Evolutionary conservation across 768 basidiomycete species (phyloP).

Genomic region (Leucocoprinus birnbaumii): DNA sequence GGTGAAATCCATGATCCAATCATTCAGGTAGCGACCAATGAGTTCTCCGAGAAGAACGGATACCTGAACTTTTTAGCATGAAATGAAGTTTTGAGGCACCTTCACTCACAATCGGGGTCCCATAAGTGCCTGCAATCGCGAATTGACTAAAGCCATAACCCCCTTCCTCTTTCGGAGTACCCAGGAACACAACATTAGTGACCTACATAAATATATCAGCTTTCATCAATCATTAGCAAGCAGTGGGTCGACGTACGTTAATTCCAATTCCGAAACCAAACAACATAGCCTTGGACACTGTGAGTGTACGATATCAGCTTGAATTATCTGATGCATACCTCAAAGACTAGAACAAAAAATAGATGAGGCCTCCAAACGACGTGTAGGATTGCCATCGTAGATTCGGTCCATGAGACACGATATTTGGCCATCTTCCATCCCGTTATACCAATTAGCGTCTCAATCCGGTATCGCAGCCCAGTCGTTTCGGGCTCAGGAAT

Average conservation of each 20-base stretch:
- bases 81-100: conserved; percentile 20
- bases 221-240: too few species aligned
- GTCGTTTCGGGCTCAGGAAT: conserved; percentile 33
- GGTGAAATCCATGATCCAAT: conserved; percentile 26
- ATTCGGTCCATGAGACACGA: conserved; percentile 1
- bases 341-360: conserved; percentile 41
- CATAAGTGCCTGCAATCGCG: conserved; percentile 11
- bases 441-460: conserved; percentile 52
- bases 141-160: conserved; percentile 9
- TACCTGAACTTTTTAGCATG: conserved; percentile 27
- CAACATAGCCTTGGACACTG: conserved; percentile 41
- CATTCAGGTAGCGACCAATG: conserved; percentile 32
- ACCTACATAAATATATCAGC: conserved; percentile 39
- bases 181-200: conserved; percentile 23
- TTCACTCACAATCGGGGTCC: conserved; percentile 2
- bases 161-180: conserved; percentile 2
- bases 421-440: conserved; percentile 41
- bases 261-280: conserved; percentile 32
- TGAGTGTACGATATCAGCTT: conserved; percentile 29
- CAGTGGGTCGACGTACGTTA: conserved; percentile 32
- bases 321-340: conserved; percentile 36
- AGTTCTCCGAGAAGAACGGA: conserved; percentile 33
- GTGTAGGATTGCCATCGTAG: conserved; percentile 31
- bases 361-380: conserved; percentile 55
- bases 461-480: conserved; percentile 42